Conservation (phyloP, 305 asterid genomes). For the Fraxinus nigra region DNA sequence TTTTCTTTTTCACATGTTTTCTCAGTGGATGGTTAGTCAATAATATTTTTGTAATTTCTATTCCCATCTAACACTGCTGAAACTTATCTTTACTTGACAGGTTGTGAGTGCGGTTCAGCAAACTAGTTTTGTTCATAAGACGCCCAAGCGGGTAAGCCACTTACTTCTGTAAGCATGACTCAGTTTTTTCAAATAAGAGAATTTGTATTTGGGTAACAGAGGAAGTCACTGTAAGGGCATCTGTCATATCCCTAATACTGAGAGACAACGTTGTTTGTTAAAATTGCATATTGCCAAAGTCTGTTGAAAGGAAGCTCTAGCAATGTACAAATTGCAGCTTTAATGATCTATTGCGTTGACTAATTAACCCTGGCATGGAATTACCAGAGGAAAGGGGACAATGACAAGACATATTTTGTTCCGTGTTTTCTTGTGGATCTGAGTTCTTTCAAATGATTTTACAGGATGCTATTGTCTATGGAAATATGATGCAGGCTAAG, state of each 20-base stretch:
- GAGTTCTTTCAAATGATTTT: conserved; percentile 18
- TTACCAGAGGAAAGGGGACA: conserved; percentile 4
- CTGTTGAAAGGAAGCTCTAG: background rate
- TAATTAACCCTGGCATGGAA: background rate
- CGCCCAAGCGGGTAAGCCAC: conserved; percentile 63
- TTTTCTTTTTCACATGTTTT: background rate
- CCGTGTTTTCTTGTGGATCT: background rate
- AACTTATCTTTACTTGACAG: conserved; percentile 42
- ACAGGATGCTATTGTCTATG: conserved; percentile 55
- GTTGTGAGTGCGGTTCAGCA: conserved; percentile 61
- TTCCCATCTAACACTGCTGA: conserved; percentile 1
- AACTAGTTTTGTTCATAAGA: conserved; percentile 69
- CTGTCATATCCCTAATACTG: background rate
- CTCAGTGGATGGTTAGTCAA: background rate
- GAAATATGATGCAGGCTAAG: conserved; percentile 35
- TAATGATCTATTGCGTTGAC: background rate
- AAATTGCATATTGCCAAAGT: background rate
- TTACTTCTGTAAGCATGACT: conserved; percentile 11
- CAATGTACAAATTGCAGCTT: background rate
- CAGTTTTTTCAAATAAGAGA: background rate
- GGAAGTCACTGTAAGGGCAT: background rate
- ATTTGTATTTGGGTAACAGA: background rate
- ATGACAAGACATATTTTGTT: background rate
- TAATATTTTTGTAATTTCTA: background rate
- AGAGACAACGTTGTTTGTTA: background rate